These are phyloP conservation scores for Rhizophagus clarus DNA, from an alignment of 192 early-diverging fungal species.

Conservation along the genomic window DNA sequence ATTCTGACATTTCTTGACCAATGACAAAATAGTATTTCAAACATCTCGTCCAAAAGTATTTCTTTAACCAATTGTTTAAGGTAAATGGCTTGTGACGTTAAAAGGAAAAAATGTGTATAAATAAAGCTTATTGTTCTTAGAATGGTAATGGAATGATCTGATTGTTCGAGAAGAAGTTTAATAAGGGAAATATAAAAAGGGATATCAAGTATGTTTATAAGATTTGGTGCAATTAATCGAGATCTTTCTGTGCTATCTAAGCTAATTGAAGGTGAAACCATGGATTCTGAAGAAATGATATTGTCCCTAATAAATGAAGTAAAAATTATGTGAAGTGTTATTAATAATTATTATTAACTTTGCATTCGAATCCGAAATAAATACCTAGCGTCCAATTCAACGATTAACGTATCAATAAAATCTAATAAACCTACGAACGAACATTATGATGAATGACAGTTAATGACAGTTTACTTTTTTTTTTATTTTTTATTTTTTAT, in stretches of 20 bases:
- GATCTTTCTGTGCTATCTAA: conserved; percentile 29
- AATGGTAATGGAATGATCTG: conserved; percentile 52
- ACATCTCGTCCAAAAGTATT: conserved; percentile 42
- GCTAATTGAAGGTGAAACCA: conserved; percentile 31
- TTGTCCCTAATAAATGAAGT: conserved; percentile 29
- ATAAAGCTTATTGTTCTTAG: conserved; percentile 52
- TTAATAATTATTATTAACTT: background rate
- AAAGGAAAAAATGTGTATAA: conserved; percentile 51
- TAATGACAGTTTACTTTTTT: too few relatives aligned
- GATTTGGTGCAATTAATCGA: conserved; percentile 19
- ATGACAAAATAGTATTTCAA: conserved; percentile 52
- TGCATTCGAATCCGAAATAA: background rate
- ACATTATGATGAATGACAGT: too few relatives aligned
- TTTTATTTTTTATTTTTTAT: too few relatives aligned
- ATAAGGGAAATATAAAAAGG: conserved; percentile 47
- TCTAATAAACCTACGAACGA: conserved; percentile 41
- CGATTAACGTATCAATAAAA: conserved; percentile 49
- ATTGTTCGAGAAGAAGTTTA: conserved; percentile 40
- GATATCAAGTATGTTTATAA: conserved; percentile 39
- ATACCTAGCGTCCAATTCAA: conserved; percentile 47
- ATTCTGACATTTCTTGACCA: conserved; percentile 54
- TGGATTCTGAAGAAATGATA: conserved; percentile 30
- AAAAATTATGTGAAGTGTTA: background rate
- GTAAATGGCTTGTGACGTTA: conserved; percentile 41
- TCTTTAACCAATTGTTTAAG: conserved; percentile 43